These are phyloP conservation scores for Penicillium nordicum DNA, from an alignment of 2,329 filamentous ascomycete species.

Conservation along the genomic window DNA sequence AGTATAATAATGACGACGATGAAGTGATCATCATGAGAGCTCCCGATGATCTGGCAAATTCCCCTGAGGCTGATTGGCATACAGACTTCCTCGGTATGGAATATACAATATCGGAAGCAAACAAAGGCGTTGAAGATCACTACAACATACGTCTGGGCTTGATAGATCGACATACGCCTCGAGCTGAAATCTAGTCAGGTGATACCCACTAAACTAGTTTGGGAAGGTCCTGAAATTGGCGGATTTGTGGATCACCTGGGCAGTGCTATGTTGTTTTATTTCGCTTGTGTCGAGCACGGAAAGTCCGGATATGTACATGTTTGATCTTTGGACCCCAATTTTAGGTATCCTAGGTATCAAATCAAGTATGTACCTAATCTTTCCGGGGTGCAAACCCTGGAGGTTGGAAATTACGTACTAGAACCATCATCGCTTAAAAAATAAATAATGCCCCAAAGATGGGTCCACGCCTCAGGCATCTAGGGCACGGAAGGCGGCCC, in stretches of 20 bases:
- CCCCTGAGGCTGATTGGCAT: not conserved
- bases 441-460: not conserved
- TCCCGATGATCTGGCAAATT: not conserved
- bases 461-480: not conserved
- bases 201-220: not conserved
- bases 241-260: not conserved
- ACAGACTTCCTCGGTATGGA: not conserved
- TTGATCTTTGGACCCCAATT: not conserved
- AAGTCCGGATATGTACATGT: not conserved
- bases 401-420: not conserved
- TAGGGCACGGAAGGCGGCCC: not conserved
- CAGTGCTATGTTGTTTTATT: not conserved
- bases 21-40: not conserved
- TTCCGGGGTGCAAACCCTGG: not conserved
- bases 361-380: not conserved
- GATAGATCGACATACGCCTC: constrained; percentile 1
- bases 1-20: not conserved
- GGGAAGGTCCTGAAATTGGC: constrained; percentile 3
- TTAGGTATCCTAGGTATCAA: not conserved
- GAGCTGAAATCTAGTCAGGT: constrained; percentile 3
- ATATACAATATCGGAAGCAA: not conserved
- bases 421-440: not conserved
- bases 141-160: constrained; percentile 2
- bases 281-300: not conserved
- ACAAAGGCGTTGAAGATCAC: constrained; percentile 1